A percentile compares a stretch with the other conserved stretches of the same genome.
phyloP scores from a whole-genome alignment of 1,284 basidiomycete genomes.

The Garcileccinum viscosum region DNA sequence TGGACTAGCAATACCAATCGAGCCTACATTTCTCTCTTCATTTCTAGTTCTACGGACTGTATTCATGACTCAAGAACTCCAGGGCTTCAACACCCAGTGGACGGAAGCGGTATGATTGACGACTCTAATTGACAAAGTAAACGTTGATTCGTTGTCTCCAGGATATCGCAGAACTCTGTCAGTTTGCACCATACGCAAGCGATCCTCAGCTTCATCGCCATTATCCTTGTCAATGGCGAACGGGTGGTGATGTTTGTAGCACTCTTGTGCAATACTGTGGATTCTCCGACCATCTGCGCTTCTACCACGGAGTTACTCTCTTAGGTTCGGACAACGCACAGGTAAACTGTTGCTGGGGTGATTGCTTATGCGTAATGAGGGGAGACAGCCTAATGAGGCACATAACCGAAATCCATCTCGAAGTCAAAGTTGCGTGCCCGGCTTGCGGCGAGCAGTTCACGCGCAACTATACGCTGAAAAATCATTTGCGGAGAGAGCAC shows the following conservation, averaged over 20 bases:
- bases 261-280: constrained; percentile 5
- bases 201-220: constrained; percentile 9
- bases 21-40: constrained; percentile 4
- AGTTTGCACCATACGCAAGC: background rate
- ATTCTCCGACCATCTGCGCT: constrained; percentile 36
- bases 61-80: constrained; percentile 20
- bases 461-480: constrained; percentile 30
- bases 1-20: constrained; percentile 13
- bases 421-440: constrained; percentile 23
- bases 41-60: background rate
- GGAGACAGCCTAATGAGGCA: constrained; percentile 39
- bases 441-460: constrained; percentile 33
- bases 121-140: background rate
- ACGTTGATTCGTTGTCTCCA: constrained; percentile 17
- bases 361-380: constrained; percentile 29
- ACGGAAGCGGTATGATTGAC: constrained; percentile 17
- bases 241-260: constrained; percentile 3
- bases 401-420: constrained; percentile 36
- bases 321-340: constrained; percentile 20
- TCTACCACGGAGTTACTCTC: constrained; percentile 23
- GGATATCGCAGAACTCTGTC: constrained; percentile 12
- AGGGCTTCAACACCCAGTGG: constrained; percentile 18
- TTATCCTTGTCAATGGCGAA: constrained; percentile 28
- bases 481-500: constrained; percentile 23
- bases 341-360: constrained; percentile 25